Conservation (phyloP, 1,284 basidiomycete species). For the Ganoderma boninense region DNA sequence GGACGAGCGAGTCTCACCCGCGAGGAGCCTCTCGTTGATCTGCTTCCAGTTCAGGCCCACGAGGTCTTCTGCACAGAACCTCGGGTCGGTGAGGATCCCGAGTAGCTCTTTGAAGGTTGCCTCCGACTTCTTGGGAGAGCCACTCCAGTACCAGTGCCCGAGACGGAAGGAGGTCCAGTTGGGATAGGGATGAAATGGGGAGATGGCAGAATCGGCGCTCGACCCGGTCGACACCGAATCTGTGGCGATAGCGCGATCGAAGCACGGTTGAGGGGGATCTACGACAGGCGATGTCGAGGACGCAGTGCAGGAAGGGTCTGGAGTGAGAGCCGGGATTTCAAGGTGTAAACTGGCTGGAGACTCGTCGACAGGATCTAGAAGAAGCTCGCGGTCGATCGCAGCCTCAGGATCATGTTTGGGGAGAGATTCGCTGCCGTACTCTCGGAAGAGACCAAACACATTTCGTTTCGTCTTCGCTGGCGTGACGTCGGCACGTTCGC, state of each 20-base stretch:
- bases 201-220: not conserved
- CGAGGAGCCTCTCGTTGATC: not conserved
- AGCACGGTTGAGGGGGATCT: not conserved
- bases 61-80: conserved; percentile 6
- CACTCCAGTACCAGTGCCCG: conserved; percentile 18
- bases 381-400: not conserved
- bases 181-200: conserved; percentile 13
- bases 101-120: conserved; percentile 16
- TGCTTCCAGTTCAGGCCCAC: not conserved
- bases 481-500: not conserved
- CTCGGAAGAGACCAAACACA: not conserved
- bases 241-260: not conserved
- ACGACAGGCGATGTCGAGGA: not conserved
- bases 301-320: not conserved
- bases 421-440: not conserved
- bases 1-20: not conserved
- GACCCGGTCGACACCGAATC: not conserved
- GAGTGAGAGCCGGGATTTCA: not conserved
- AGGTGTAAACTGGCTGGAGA: not conserved
- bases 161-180: conserved; percentile 17
- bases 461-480: not conserved
- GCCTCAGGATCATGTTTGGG: not conserved
- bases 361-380: not conserved
- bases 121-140: conserved; percentile 12
- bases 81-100: conserved; percentile 9